Evolutionary conservation across 208 protist species (phyloP).

Genomic region (Angomonas ambiguus): DNA sequence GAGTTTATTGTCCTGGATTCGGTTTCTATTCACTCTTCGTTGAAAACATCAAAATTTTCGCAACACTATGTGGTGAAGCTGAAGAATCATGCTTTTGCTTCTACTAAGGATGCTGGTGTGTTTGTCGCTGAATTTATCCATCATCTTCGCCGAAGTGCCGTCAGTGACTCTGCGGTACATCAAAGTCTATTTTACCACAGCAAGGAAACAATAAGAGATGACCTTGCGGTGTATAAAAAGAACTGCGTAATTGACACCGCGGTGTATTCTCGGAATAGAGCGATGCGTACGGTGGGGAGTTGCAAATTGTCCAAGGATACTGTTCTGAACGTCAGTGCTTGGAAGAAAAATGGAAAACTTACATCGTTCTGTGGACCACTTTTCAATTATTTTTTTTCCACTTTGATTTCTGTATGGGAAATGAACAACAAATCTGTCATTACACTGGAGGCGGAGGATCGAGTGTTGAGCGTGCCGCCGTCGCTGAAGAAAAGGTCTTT

Average conservation of each 20-base stretch:
- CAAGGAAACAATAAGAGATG: no score
- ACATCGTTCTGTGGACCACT: neutral
- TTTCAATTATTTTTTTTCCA: neutral
- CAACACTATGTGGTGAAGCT: conserved; percentile 83
- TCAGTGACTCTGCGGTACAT: conserved; percentile 26
- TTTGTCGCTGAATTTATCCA: conserved; percentile 67
- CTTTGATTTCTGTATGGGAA: neutral
- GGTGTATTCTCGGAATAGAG: conserved; percentile 80
- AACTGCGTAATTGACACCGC: conserved; percentile 70
- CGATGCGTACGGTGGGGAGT: conserved; percentile 72
- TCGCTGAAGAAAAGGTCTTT: neutral
- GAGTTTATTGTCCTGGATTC: neutral
- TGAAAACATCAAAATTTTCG: conserved; percentile 54
- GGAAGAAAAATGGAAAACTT: conserved; percentile 5
- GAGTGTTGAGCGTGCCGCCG: neutral
- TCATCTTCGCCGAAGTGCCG: conserved; percentile 23
- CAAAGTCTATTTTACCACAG: conserved; percentile 65
- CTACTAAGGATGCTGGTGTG: conserved; percentile 34
- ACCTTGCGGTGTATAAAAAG: neutral
- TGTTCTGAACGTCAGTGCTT: conserved; percentile 22
- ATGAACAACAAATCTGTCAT: neutral
- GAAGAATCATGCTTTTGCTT: conserved; percentile 32
- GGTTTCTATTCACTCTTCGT: neutral
- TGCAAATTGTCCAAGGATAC: conserved; percentile 67
- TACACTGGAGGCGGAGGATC: neutral